Evolutionary conservation across 2,329 filamentous ascomycete species (phyloP), one percentile per base, ranked within the genome.

Genomic region (Westerdykella sp.): DNA sequence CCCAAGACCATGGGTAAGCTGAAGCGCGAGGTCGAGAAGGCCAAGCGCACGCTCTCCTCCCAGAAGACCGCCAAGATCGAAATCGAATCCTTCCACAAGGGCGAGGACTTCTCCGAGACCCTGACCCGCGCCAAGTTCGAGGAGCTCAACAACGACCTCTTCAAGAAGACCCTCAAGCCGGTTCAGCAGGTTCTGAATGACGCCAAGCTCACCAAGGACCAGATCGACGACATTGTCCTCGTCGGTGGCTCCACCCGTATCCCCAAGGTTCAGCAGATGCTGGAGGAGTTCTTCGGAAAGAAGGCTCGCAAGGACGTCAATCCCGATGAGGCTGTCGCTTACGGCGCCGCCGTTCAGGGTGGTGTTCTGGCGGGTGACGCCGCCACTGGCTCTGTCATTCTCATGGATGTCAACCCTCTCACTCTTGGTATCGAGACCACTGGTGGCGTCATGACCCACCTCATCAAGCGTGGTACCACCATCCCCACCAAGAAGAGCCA

Each of bases 161-260:
- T 97, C 85, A 95, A 95, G 84, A 95, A 93, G 81, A 97, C 93
- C 46, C 81, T 97, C 56, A 95, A 96, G 83, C 91, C 93, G 45
- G 93, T 97, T 56, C 89, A 97, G 77, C 90, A 96, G 80, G 93
- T 97, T 57, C 81, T 98, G 67, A 95, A 95, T 79, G 93, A 97
- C 60, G 89, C 90, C 69, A 95, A 96, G 79, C 79, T 96, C 63
- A 91, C 91, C 83, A 97, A 96, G 85, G 75, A 73, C 50, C 90
- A 97, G 62, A 81, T 98, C 60, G 83, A 96, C 63, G 93, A 97
- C 69, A 96, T 98, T 57, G 93, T 98, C 54, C 83, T 97, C 40
- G 91, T 97, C 52, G 93, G 93, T 83, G 93, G 93, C 73, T 97
- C 93, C 49, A 97, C 93, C 56, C 91, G 93, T 87, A 97, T 98